Evolutionary conservation across 2,329 filamentous ascomycete genomes (phyloP), one percentile per base, ranked within the genome.

Genomic region (Cryphonectria radicalis): DNA sequence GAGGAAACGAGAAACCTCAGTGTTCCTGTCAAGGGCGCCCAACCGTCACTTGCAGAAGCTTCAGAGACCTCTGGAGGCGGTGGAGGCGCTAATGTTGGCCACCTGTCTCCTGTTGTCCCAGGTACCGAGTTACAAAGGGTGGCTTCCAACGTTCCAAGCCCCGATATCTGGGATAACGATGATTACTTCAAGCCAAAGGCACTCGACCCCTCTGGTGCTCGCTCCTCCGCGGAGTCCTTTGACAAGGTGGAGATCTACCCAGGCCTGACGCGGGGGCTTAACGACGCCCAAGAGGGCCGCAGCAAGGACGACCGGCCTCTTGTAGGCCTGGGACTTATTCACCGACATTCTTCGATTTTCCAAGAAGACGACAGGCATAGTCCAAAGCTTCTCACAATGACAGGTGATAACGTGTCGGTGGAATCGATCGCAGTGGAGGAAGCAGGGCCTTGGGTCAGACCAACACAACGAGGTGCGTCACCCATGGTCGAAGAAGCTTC

Each of bases 281-380:
- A 28, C 13, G 64, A 46, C 4, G 71, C 68, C 50, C 73, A 73
- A 25, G 68, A 67, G 25, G 72, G 65, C 25, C 68, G 73, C 68
- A 71, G 25, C 63, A 66, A 25, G 53, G 71, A 67, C 37, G 73
- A 73, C 13, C 73, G 73, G 17, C 70, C 76, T n/a, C 74, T 75
- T 0, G 70, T 75, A 32, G 75, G 76, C 13, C 75, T 78, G 11
- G 77, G 76, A 10, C 71, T 80, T 63, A 80, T 80, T 63, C 66
- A 72, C 42, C 70, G 72, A 19, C 72, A 78, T 67, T 74, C 76
- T 13, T 77, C 76, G 5, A 76, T 78, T 28, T 74, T 78, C 6
- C 77, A 77, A 59, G 77, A 77, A 22, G 70, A 70, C 5, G 77
- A 78, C n/a, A 77, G 76, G 37, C 78, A 80, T 10, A 76, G 78